These are phyloP conservation scores for Tulasnella sp. DNA, from an alignment of 768 basidiomycete species.

Conservation along the genomic window DNA sequence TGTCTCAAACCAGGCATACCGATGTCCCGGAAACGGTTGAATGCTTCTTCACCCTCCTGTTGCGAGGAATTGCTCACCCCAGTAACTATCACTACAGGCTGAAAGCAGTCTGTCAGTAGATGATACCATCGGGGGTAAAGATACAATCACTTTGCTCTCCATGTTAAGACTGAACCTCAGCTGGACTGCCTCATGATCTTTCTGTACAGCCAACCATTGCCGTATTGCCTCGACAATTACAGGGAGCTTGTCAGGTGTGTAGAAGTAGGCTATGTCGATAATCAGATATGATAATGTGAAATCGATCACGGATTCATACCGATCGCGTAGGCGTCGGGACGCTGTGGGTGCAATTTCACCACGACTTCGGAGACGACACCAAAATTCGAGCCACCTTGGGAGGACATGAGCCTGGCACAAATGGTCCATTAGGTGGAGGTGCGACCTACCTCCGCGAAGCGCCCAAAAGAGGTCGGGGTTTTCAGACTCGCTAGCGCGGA, in stretches of 20 bases:
- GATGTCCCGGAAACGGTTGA: constrained; percentile 15
- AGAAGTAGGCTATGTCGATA: neutral
- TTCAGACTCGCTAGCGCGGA: constrained; percentile 2
- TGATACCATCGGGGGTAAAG: neutral
- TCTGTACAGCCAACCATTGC: neutral
- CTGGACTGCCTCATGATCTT: neutral
- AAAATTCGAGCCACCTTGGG: constrained; percentile 22
- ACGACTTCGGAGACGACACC: constrained; percentile 17
- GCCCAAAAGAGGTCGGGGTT: constrained; percentile 22
- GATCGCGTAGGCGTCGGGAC: neutral
- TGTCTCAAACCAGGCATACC: neutral
- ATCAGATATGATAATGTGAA: neutral
- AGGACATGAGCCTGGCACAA: neutral
- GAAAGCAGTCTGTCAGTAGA: neutral
- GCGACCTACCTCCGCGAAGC: constrained; percentile 16
- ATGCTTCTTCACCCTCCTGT: constrained; percentile 2
- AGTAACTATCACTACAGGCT: neutral
- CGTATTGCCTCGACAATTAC: neutral
- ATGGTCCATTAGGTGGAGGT: neutral
- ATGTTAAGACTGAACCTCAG: neutral
- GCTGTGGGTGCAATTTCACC: constrained; percentile 10
- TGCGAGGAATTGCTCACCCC: neutral
- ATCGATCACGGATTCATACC: neutral
- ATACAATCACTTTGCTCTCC: neutral
- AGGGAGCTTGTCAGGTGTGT: constrained; percentile 7